Evolutionary conservation across 1,139 yeast genomes (phyloP), one percentile per base, ranked within the genome.

Genomic region (Debaryomyces coudertii): DNA sequence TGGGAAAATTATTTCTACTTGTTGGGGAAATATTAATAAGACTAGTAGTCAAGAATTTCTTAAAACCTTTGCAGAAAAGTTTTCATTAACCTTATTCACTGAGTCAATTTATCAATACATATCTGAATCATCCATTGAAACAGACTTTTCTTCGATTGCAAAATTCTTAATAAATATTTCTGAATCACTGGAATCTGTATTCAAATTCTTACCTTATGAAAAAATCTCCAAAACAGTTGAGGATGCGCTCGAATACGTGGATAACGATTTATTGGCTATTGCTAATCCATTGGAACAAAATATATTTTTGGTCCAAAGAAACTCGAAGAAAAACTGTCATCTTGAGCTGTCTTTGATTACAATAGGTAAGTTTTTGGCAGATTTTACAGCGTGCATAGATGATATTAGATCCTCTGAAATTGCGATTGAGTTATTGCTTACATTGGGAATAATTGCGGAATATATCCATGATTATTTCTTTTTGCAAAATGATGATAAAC

Each of bases 271-370:
- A 9, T 52, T 80, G 23, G 59, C 83, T 0, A 58, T 80, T 23
- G 74, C 81, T 0, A 79, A 78, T 51, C 71, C 81, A 1, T 55
- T 81, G 40, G 74, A 66, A 14, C 65, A 68, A 22, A 73, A 71
- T 43, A 61, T 73, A 1, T 71, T 68, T 48, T 54, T 80, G 24
- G 18, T 15, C 4, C 20, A 36, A 14, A 52, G 76, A 9, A 40
- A 53, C 9, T 22, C 39, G 5, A 36, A 29, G 11, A 36, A 20
- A n/a, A n/a, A 16, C 5, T 9, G 11, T 22, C 9, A 22, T 27
- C 29, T 46, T 7, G 48, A 53, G 30, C 37, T 31, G 7, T 31
- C 46, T 2, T 33, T 57, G 5, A 48, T 53, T 1, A 34, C 47
- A 1, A 27, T 59, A 5, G 58, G 53, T 6, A 51, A 51, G 23